These are phyloP conservation scores for Aquilaria sinensis DNA, from an alignment of 345 rosid genomes.

Conservation along the genomic window DNA sequence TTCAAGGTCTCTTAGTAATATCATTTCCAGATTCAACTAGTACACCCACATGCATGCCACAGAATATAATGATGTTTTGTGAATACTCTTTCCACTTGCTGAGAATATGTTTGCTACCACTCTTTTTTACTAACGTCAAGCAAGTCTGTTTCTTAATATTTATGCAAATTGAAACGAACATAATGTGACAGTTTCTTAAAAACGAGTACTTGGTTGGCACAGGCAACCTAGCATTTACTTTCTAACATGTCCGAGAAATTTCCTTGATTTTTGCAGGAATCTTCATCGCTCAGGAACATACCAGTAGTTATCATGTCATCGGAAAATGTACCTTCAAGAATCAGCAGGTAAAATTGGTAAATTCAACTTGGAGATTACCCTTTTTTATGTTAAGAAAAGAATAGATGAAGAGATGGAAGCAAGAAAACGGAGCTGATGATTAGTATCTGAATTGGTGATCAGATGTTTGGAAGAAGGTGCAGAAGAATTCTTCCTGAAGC, in stretches of 20 bases:
- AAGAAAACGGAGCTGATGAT: background rate
- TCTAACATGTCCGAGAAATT: too few species aligned
- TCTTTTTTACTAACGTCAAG: too few species aligned
- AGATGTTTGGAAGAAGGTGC: slow-evolving; percentile 80
- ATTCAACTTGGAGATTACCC: background rate
- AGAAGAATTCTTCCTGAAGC: slow-evolving; percentile 66
- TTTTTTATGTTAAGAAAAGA: background rate
- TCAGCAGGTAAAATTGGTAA: slow-evolving; percentile 36
- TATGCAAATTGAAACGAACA: too few species aligned
- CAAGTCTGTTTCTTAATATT: too few species aligned
- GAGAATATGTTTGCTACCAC: too few species aligned
- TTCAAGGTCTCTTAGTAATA: too few species aligned
- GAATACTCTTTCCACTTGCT: slow-evolving; percentile 26
- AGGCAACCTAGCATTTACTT: too few species aligned
- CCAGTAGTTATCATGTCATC: slow-evolving; percentile 83
- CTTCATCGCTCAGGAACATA: slow-evolving; percentile 48
- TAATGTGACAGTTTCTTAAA: too few species aligned
- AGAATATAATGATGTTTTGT: slow-evolving; percentile 10
- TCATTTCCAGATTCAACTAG: too few species aligned
- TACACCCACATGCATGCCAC: too few species aligned
- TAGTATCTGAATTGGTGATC: background rate
- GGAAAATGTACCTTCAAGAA: slow-evolving; percentile 68
- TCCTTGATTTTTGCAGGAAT: slow-evolving; percentile 35
- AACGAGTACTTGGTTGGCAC: too few species aligned
- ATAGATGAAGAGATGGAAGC: background rate